These are phyloP conservation scores for Fusarium subglutinans DNA, from an alignment of 2,329 filamentous ascomycete species.

Conservation along the genomic window DNA sequence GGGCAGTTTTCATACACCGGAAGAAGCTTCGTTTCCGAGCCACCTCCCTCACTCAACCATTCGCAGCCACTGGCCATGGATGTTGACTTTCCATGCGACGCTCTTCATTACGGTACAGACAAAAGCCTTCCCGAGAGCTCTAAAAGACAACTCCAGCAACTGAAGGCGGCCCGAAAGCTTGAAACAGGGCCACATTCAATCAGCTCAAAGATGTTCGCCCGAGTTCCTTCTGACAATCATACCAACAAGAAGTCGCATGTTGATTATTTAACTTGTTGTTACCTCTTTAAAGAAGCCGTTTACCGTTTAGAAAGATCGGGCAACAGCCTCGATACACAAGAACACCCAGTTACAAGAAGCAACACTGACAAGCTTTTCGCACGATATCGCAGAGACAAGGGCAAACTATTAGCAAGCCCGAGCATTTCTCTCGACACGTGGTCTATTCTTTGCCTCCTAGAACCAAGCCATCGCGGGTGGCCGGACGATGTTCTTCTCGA, in stretches of 20 bases:
- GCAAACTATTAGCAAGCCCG: not conserved
- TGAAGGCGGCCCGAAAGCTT: accelerated
- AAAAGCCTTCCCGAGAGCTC: not conserved
- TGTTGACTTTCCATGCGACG: not conserved
- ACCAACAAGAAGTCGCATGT: not conserved
- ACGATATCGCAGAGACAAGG: accelerated
- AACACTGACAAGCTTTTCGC: accelerated
- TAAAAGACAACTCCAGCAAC: accelerated
- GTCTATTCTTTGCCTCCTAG: not conserved
- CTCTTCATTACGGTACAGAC: accelerated
- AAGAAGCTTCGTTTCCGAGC: accelerated
- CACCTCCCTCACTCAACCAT: accelerated
- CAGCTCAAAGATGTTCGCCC: accelerated
- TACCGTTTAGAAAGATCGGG: accelerated
- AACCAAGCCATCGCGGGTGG: not conserved
- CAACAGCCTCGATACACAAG: accelerated
- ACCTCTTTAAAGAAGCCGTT: not conserved
- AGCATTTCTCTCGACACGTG: accelerated
- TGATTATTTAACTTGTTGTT: not conserved
- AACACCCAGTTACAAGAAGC: accelerated
- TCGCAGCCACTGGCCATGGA: accelerated
- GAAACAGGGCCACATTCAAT: accelerated
- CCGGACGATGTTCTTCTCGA: not conserved
- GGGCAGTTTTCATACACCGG: accelerated
- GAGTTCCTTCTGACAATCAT: accelerated